These are phyloP conservation scores for Lepidium campestre DNA, from an alignment of 441 rosid genomes.

Conservation along the genomic window DNA sequence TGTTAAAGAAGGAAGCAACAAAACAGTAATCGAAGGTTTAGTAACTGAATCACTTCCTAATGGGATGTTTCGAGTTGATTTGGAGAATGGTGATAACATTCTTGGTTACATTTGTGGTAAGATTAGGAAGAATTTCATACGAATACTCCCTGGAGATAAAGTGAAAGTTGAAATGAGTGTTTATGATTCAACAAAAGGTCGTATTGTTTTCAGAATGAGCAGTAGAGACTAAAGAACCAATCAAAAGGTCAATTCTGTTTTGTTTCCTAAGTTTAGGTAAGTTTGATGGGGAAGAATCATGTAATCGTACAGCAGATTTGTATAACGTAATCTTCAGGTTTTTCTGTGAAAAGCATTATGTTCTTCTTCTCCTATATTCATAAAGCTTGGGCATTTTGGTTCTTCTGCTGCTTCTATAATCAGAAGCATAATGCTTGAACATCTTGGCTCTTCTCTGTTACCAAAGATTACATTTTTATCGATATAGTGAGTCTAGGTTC, in stretches of 20 bases:
- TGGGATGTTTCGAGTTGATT: conserved; percentile 77
- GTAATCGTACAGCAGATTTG: conserved; percentile 12
- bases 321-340: background rate
- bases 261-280: background rate
- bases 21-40: conserved; percentile 59
- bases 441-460: background rate
- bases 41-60: conserved; percentile 79
- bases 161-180: conserved; percentile 80
- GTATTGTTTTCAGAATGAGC: conserved; percentile 53
- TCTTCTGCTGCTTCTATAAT: background rate
- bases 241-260: background rate
- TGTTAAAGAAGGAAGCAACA: conserved; percentile 38
- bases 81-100: conserved; percentile 65
- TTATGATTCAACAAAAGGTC: conserved; percentile 75
- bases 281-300: conserved; percentile 7
- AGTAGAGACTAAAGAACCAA: conserved; percentile 23
- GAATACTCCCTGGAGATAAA: conserved; percentile 83
- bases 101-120: conserved; percentile 84
- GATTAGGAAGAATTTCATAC: conserved; percentile 71
- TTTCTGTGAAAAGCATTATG: background rate
- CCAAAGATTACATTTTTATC: background rate
- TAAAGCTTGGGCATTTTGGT: background rate
- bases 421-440: background rate
- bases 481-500: background rate
- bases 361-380: background rate